Base-by-base conservation (phyloP, 257 asterid genomes). In the Ehretia macrophylla region DNA sequence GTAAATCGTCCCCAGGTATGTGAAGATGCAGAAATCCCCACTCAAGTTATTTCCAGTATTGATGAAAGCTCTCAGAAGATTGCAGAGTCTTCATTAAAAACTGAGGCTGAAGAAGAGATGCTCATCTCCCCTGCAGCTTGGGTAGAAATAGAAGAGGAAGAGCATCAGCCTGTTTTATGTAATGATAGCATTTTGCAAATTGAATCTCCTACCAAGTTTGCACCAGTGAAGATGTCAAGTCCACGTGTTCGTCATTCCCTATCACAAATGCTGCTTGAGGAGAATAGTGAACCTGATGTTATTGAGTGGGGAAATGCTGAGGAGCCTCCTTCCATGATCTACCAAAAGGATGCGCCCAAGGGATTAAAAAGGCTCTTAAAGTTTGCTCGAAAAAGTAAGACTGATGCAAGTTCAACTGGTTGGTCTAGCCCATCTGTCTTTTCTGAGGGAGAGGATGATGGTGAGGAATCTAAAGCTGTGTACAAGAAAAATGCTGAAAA, bases 211-310 rank as follows among this genome's bases (percentile, higher is more conserved):
- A 64, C 68, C 44, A 57, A 58, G 69, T 67, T 75, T 58, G 75
- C 77, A 21, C 85, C 87, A 23, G 79, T 65, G 59, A 77, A 66
- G 59, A 73, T 54, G 19, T 73, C 91, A 46, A 92, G 91, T 69
- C 87, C 99, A 62, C 89, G 97, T 56, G 83, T 86, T 66, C 96
- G 96, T 42, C 94, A 92, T 64, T 92, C 99, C 60, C 88, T 92
- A 32, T 92, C 99, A 37, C 99, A 92, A 71, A 92, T 92, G 97
- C 88, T 92, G 76, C 92, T 86, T 56, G 87, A 92, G 67, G 99
- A 92, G 83, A 88, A 77, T 75, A 81, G 85, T 58, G 99, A 88
- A 75, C 82, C 87, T 59, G 99, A 92, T 68, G 71, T 66, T 8
- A 62, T 68, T 55, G 97, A 84, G 53, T 92, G 95, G 99, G 97